phyloP scores from a whole-genome alignment of 1,284 basidiomycete species.

The Tremellales sp. region DNA sequence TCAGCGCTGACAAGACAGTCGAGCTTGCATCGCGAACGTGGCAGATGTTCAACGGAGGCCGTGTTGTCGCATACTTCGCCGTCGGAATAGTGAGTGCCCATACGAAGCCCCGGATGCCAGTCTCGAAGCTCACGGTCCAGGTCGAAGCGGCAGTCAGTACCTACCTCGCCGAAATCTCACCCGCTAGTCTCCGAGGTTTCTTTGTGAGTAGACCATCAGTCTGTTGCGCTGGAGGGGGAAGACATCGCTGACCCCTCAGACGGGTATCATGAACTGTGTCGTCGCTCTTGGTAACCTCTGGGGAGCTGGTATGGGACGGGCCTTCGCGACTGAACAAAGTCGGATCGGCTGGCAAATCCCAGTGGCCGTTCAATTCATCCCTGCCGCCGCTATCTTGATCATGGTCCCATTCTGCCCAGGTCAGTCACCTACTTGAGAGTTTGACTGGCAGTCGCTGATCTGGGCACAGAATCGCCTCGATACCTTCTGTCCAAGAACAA shows the following conservation, averaged over 20 bases:
- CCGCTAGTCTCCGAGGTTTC: constrained; percentile 1
- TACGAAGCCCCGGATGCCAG: no score
- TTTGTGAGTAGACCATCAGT: neutral
- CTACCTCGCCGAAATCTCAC: constrained; percentile 17
- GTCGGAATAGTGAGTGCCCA: no score
- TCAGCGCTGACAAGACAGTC: no score
- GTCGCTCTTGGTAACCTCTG: constrained; percentile 8
- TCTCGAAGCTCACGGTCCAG: no score
- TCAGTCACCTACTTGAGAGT: no score
- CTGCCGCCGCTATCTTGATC: constrained; percentile 8
- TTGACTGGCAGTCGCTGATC: no score
- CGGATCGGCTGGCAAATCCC: constrained; percentile 6
- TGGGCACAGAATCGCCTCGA: constrained; percentile 19
- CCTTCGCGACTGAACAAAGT: constrained; percentile 4
- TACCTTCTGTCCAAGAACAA: constrained; percentile 12
- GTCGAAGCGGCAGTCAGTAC: constrained; percentile 20
- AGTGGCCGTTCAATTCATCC: constrained; percentile 12
- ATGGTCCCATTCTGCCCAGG: neutral
- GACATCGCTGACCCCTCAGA: no score
- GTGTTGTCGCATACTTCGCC: constrained; percentile 21
- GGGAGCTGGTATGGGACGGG: constrained; percentile 11
- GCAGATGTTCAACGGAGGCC: constrained; percentile 17
- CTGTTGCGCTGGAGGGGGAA: no score
- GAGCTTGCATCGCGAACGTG: constrained; percentile 5
- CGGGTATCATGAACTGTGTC: no score